phyloP scores from a whole-genome alignment of 371 early-diverging fungal genomes.

The Dichotomocladium elegans region DNA sequence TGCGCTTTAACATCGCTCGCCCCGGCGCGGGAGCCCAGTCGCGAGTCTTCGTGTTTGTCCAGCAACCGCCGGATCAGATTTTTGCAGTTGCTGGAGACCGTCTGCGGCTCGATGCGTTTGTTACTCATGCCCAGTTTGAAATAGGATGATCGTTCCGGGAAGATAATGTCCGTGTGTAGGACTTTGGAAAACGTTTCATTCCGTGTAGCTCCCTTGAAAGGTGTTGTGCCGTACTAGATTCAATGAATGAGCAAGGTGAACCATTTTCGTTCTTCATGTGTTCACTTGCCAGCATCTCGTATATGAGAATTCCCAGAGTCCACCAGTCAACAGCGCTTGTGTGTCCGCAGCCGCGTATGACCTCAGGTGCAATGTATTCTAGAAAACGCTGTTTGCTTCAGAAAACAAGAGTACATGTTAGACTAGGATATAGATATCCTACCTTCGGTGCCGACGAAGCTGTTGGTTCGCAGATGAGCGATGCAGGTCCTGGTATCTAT shows the following conservation, averaged over 20 bases:
- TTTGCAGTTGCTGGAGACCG: constrained; percentile 56
- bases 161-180: constrained; percentile 5
- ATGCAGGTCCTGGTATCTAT: constrained; percentile 89
- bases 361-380: constrained; percentile 97
- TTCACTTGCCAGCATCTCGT: constrained; percentile 86
- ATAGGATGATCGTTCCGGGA: constrained; percentile 5
- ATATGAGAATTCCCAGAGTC: constrained; percentile 94
- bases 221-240: constrained; percentile 72
- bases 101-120: constrained; percentile 9
- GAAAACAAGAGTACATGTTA: constrained; percentile 18
- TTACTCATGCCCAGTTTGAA: constrained; percentile 4
- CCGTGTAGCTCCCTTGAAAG: constrained; percentile 88
- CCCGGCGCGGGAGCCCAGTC: constrained; percentile 85
- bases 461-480: constrained; percentile 83
- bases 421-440: too few species aligned
- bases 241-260: background rate
- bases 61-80: constrained; percentile 78
- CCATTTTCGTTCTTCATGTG: background rate
- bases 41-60: constrained; percentile 77
- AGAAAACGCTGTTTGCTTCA: background rate
- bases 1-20: constrained; percentile 95
- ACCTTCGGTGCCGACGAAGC: constrained; percentile 97
- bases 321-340: constrained; percentile 98
- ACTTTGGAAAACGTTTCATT: constrained; percentile 69
- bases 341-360: constrained; percentile 87